These are phyloP conservation scores for Martiniozyma asiatica DNA, from an alignment of 1,139 yeast species.

Conservation along the genomic window DNA sequence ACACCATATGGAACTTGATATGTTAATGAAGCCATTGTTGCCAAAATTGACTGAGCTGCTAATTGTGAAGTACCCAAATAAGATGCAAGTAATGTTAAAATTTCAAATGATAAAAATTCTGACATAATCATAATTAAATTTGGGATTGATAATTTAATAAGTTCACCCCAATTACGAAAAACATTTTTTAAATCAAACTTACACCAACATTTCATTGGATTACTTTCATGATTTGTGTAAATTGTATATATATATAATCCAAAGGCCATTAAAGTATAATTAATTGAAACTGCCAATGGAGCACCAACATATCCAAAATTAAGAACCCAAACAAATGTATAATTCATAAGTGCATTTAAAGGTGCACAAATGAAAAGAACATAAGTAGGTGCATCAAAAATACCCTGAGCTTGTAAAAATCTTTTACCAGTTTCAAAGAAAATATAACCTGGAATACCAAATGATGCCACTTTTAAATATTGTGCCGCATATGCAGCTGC, in stretches of 20 bases:
- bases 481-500: conserved; percentile 42
- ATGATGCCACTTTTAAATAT: conserved; percentile 37
- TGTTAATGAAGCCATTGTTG: conserved; percentile 38
- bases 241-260: conserved; percentile 33
- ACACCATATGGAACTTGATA: conserved; percentile 47
- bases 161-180: conserved; percentile 35
- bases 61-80: conserved; percentile 41
- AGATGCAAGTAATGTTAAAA: conserved; percentile 42
- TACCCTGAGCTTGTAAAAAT: conserved; percentile 42
- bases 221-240: conserved; percentile 24
- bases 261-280: conserved; percentile 43
- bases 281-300: conserved; percentile 45
- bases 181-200: conserved; percentile 27
- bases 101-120: conserved; percentile 47
- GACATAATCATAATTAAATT: conserved; percentile 50
- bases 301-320: conserved; percentile 43
- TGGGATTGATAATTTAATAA: conserved; percentile 40
- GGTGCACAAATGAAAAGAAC: conserved; percentile 43
- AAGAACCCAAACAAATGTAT: conserved; percentile 30
- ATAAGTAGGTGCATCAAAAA: conserved; percentile 40
- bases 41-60: conserved; percentile 48
- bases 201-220: conserved; percentile 33
- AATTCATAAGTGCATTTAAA: conserved; percentile 38
- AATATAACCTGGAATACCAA: conserved; percentile 47
- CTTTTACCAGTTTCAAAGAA: conserved; percentile 43